Conservation (phyloP, 2,329 filamentous ascomycete genomes). For the Microdochium nivale region DNA sequence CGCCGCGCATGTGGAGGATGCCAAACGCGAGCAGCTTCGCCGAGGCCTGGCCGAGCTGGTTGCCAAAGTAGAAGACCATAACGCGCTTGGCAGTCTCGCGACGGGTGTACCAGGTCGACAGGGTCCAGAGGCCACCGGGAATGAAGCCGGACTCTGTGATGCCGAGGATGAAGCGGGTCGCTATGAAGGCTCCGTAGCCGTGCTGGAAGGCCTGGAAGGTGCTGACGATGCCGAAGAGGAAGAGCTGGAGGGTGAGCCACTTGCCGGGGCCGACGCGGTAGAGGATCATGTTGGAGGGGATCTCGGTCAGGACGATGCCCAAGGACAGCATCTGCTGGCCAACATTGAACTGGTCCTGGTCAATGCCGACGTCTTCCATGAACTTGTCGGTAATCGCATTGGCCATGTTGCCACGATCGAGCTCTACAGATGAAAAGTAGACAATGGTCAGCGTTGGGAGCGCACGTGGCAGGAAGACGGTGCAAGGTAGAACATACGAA, state of each 20-base stretch:
- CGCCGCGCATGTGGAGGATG: conserved; percentile 40
- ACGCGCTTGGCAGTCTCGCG: conserved; percentile 42
- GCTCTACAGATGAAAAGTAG: conserved; percentile 12
- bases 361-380: conserved; percentile 38
- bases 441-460: background rate
- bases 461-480: background rate
- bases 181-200: conserved; percentile 36
- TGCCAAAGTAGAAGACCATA: conserved; percentile 47
- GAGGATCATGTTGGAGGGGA: conserved; percentile 39
- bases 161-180: conserved; percentile 41
- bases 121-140: conserved; percentile 39
- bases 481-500: conserved; percentile 5
- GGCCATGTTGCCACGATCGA: conserved; percentile 43
- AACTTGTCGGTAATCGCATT: conserved; percentile 40
- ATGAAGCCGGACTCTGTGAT: conserved; percentile 47
- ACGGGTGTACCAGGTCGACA: conserved; percentile 47
- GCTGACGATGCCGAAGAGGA: conserved; percentile 42
- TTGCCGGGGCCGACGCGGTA: conserved; percentile 39
- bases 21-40: conserved; percentile 32
- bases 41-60: conserved; percentile 38
- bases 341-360: conserved; percentile 42
- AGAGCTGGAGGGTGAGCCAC: conserved; percentile 44
- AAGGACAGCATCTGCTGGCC: conserved; percentile 41
- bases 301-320: conserved; percentile 39
- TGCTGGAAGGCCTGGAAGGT: conserved; percentile 45